These are phyloP conservation scores for Epichloe bromicola DNA, from an alignment of 2,329 filamentous ascomycete genomes.

Conservation along the genomic window DNA sequence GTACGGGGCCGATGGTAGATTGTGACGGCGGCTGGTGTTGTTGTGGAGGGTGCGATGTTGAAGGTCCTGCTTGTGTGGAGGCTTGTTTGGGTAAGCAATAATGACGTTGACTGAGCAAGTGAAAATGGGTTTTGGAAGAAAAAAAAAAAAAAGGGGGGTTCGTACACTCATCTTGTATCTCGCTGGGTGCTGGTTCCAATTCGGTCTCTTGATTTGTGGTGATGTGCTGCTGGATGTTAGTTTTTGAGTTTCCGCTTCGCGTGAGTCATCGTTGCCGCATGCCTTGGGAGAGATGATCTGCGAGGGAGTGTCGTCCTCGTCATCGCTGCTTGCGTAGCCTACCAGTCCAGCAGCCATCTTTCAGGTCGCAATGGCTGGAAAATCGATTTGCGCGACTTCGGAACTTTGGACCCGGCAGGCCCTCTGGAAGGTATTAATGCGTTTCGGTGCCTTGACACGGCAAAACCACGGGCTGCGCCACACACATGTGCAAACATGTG, in stretches of 20 bases:
- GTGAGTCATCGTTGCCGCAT: neutral
- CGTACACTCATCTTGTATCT: neutral
- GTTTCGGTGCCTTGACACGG: neutral
- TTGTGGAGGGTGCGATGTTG: neutral
- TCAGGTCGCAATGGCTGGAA: neutral
- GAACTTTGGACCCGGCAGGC: no score
- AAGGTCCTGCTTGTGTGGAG: neutral
- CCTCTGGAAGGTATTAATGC: neutral
- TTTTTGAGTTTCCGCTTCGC: neutral
- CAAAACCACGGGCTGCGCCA: constrained; percentile 1
- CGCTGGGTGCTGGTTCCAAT: neutral
- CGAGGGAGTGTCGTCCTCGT: constrained; percentile 25
- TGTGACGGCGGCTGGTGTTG: neutral
- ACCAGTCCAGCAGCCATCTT: constrained; percentile 33
- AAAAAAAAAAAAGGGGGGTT: no score
- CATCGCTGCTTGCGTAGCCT: constrained; percentile 38
- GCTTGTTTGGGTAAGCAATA: neutral
- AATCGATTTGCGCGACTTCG: neutral
- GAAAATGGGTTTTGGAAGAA: neutral
- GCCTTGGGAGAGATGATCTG: neutral
- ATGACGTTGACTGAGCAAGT: no score
- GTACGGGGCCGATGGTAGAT: constrained; percentile 16
- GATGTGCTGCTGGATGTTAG: neutral
- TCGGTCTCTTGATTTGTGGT: neutral
- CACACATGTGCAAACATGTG: neutral